Percentiles rank a stretch among this genome's conserved stretches.
Conservation (phyloP, 257 asterid genomes). For the Primulina huaijiensis region DNA sequence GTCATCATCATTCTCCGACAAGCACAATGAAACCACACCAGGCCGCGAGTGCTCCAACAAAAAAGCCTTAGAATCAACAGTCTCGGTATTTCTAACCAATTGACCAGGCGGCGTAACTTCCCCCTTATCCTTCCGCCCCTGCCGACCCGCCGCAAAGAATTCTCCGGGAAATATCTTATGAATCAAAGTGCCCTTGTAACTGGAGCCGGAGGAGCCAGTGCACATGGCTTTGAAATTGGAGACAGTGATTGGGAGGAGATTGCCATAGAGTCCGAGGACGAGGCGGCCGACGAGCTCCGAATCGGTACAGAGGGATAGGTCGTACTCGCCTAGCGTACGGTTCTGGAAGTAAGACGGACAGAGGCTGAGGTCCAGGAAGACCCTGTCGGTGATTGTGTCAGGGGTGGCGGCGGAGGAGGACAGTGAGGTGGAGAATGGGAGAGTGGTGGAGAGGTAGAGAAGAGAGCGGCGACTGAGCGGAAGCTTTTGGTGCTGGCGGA, state of each 20-base stretch:
- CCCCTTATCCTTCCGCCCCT: constrained; percentile 81
- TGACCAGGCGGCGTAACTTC: constrained; percentile 64
- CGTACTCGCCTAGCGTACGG: constrained; percentile 70
- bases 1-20: constrained; percentile 85
- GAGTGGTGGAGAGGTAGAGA: constrained; percentile 39
- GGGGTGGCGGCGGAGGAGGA: constrained; percentile 39
- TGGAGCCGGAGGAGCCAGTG: constrained; percentile 64
- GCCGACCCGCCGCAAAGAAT: constrained; percentile 74
- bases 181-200: constrained; percentile 73
- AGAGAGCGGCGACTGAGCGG: constrained; percentile 23
- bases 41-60: constrained; percentile 63
- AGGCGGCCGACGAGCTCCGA: constrained; percentile 68
- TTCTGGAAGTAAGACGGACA: constrained; percentile 76
- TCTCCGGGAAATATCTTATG: constrained; percentile 79
- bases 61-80: constrained; percentile 63
- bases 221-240: constrained; percentile 87
- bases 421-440: constrained; percentile 30
- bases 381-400: constrained; percentile 81
- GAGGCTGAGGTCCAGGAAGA: constrained; percentile 73
- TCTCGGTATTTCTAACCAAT: constrained; percentile 59
- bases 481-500: constrained; percentile 42
- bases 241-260: constrained; percentile 72
- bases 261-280: constrained; percentile 79
- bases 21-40: constrained; percentile 69
- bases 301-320: constrained; percentile 64